Base-by-base conservation (phyloP, 495 filamentous ascomycete species). In the Xylaria venustula region DNA sequence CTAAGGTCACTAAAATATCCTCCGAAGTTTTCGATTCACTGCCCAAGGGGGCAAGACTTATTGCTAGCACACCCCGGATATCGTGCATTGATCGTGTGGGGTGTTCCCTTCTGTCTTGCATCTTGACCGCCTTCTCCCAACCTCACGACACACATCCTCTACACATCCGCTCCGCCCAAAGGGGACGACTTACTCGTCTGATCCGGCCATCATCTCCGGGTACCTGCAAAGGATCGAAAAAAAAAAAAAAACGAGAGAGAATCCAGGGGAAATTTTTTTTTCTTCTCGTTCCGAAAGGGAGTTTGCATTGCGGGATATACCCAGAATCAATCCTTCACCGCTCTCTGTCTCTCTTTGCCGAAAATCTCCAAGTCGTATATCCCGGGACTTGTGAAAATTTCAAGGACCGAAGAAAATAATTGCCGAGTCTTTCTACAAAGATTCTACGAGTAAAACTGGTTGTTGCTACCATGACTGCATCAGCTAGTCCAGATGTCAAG, bases 91-190 rank as follows among this genome's bases (percentile, higher is more conserved):
- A 61, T 48, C 41, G 49, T 23, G 58, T 60, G 58, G 58, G 48
- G 50, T 41, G 49, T 61, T 54, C 36, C 58, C 20, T 12, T 46
- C 42, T 42, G 58, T 58, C 61, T 60, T 54, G 57, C 55, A 61
- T 64, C 66, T 67, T 71, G 66, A 71, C 67, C 69, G 69, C 69
- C 58, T 66, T 55, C 63, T 71, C 60, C 52, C 60, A 41, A 69
- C 57, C 59, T 50, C 60, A 63, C 64, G 54, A 64, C 69, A 62
- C 62, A 51, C 61, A 61, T 54, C 58, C 41, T 41, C n/a, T 48
- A 45, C 52, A 23, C 44, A 40, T 40, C 32, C 36, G 28, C 36
- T 6, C 26, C 55, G 32, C 45, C 44, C 28, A 34, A n/a, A 48
- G 26, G 7, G 20, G 26, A n/a, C 19, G 30, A n/a, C 30, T 36